Conservation (phyloP, 257 asterid genomes). For the Ilex asprella region DNA sequence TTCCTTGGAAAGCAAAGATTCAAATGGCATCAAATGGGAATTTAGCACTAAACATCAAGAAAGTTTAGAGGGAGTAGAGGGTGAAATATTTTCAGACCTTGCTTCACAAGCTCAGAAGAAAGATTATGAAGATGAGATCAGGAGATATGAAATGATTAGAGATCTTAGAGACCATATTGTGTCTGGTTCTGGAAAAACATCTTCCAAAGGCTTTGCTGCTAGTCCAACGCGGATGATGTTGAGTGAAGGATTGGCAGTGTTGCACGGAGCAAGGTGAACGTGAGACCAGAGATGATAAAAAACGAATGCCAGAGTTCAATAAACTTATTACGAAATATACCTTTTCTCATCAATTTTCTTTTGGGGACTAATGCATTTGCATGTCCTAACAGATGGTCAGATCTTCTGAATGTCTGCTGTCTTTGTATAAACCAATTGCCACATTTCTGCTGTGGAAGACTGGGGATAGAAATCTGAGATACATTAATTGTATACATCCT, state of each 20-base stretch:
- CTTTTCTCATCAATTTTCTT: neutral
- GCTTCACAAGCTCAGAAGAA: slow-evolving; percentile 49
- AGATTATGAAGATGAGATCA: slow-evolving; percentile 63
- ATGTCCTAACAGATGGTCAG: neutral
- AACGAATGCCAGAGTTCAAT: neutral
- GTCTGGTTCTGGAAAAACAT: slow-evolving; percentile 45
- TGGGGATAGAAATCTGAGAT: neutral
- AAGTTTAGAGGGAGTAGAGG: slow-evolving; percentile 27
- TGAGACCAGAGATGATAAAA: neutral
- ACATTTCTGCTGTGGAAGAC: neutral
- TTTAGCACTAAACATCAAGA: slow-evolving; percentile 31
- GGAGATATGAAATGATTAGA: slow-evolving; percentile 82
- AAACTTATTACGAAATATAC: too few relatives aligned
- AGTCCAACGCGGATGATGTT: slow-evolving; percentile 33
- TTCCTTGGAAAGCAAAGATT: slow-evolving; percentile 30
- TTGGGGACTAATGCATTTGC: neutral
- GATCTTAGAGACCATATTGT: slow-evolving; percentile 83
- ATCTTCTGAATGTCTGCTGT: neutral
- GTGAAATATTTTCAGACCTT: slow-evolving; percentile 36
- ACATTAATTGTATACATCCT: neutral
- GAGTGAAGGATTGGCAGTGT: slow-evolving; percentile 35
- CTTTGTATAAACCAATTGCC: too few relatives aligned
- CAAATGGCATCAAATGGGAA: slow-evolving; percentile 57
- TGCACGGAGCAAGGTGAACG: slow-evolving; percentile 28
- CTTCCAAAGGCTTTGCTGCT: slow-evolving; percentile 41